These are phyloP conservation scores for Paramecium primaurelia DNA, from an alignment of 73 alveolate genomes.

Conservation along the genomic window DNA sequence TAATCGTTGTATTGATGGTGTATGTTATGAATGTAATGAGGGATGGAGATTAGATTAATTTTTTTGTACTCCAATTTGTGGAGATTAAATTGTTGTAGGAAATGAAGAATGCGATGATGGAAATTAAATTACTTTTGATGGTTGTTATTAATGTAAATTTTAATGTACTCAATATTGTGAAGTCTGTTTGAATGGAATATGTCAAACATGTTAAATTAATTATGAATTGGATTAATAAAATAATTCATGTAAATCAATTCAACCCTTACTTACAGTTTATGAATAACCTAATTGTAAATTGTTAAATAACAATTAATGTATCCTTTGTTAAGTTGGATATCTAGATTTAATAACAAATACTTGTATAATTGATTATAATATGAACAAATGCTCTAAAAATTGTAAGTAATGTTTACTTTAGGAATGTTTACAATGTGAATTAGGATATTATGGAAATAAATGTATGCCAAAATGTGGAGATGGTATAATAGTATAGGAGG, in stretches of 20 bases:
- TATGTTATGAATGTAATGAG: conserved; percentile 41
- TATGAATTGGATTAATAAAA: neutral
- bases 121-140: neutral
- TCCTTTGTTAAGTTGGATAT: neutral
- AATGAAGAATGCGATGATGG: neutral
- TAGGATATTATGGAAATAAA: neutral
- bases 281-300: neutral
- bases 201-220: neutral
- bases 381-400: neutral
- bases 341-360: neutral
- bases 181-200: neutral
- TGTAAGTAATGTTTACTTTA: neutral
- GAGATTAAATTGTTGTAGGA: neutral
- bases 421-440: neutral
- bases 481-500: neutral
- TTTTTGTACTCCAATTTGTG: neutral
- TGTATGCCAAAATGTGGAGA: neutral
- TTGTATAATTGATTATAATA: neutral
- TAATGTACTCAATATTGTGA: neutral
- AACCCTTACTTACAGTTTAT: neutral
- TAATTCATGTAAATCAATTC: neutral
- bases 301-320: neutral
- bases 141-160: neutral
- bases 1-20: neutral
- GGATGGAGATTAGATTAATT: conserved; percentile 50